These are phyloP conservation scores for Leucocoprinus sp. DNA, from an alignment of 768 basidiomycete genomes.

Conservation along the genomic window DNA sequence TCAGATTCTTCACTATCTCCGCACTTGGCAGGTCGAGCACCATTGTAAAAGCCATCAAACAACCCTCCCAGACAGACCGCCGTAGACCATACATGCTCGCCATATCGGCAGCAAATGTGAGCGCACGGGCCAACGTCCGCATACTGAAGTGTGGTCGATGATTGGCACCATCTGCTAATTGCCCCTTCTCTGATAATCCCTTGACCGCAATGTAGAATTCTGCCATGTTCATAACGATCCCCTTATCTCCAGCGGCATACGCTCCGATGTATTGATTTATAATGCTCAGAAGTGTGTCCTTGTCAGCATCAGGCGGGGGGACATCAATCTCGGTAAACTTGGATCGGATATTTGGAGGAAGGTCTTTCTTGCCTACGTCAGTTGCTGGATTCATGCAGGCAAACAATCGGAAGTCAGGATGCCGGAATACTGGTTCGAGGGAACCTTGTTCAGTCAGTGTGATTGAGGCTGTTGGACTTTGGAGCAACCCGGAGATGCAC, in stretches of 20 bases:
- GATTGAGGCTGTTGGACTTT: conserved; percentile 80
- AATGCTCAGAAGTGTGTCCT: conserved; percentile 81
- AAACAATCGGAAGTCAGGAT: conserved; percentile 93
- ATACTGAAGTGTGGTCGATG: conserved; percentile 94
- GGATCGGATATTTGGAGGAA: conserved; percentile 82
- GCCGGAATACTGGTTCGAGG: conserved; percentile 81
- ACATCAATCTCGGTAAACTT: conserved; percentile 96
- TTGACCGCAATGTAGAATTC: conserved; percentile 87
- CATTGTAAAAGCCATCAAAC: conserved; percentile 98
- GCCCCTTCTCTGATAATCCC: conserved; percentile 58
- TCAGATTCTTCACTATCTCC: conserved; percentile 54
- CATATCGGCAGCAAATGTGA: conserved; percentile 84
- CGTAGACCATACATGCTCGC: conserved; percentile 71
- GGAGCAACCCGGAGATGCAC: conserved; percentile 81
- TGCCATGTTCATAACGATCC: conserved; percentile 81
- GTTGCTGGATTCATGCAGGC: conserved; percentile 99
- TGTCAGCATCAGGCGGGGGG: conserved; percentile 87
- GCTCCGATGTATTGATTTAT: conserved; percentile 85
- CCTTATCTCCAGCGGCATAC: conserved; percentile 75
- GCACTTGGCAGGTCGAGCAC: conserved; percentile 71
- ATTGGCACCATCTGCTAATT: conserved; percentile 90
- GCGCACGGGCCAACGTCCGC: conserved; percentile 86
- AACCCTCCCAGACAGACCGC: conserved; percentile 91
- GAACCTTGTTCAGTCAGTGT: conserved; percentile 91
- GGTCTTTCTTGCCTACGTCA: conserved; percentile 96